Evolutionary conservation across 2,329 filamentous ascomycete species (phyloP), one percentile per base, ranked within the genome.

Genomic region (Aspergillus persii): DNA sequence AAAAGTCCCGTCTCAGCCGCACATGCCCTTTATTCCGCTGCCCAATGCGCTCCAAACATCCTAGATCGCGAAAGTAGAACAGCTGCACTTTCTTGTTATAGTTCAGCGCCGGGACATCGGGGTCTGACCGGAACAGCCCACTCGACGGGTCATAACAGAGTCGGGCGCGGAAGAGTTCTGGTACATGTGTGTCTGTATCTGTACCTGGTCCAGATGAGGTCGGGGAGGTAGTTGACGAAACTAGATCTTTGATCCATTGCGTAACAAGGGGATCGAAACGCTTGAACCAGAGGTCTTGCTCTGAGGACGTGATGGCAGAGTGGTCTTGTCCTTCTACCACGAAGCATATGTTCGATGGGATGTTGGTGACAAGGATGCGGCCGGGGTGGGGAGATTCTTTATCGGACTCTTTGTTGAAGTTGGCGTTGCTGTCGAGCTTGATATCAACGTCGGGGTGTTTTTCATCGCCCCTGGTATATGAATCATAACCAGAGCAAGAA

Each of bases 251-350:
- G 2, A 66, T 57, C 63, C 61, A 66, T 5, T 46, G 8, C 7
- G 48, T 50, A 1, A 54, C 53, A 1, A 44, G 33, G 3, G 27
- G 2, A 15, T 66, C 60, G 7, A 65, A 62, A n/a, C 60, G 36
- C 9, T 58, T 52, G 6, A 57, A 27, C 64, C 63, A 66, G 31
- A 59, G 49, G 8, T 48, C 23, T n/a, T 56, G 57, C 36, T 65
- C 64, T 1, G 41, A 41, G 1, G 29, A 2, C 1, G 47, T 30
- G 9, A 65, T 57, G 8, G n/a, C 4, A 1, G 60, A 56, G 33
- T 64, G 64, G 36, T 66, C 66, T 44, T 68, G 64, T 0, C 66
- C 61, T 41, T 66, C 64, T 3, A 66, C 50, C 0, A 60, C 61
- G 52, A 66, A 66, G 31, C 56, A 60, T 12, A 66, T 44, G 18